Evolutionary conservation across 768 basidiomycete genomes (phyloP).

Genomic region (Mycena amicta): DNA sequence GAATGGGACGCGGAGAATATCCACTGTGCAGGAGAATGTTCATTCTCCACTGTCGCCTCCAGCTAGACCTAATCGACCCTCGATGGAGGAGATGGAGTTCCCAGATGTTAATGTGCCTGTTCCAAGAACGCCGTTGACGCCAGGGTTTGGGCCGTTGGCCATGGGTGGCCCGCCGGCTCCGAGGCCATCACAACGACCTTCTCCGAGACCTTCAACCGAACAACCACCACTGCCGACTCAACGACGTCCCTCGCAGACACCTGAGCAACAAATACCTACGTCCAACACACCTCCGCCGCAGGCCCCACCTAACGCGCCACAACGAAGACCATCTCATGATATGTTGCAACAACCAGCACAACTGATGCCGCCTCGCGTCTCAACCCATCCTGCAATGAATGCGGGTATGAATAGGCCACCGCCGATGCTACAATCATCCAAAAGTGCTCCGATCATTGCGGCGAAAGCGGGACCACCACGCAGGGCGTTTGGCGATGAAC

Average conservation of each 20-base stretch:
- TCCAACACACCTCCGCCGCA: conserved; percentile 2
- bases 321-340: conserved; percentile 5
- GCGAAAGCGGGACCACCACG: conserved; percentile 42
- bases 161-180: background rate
- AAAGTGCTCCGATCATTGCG: conserved; percentile 41
- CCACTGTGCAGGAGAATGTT: conserved; percentile 40
- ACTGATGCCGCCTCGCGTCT: background rate
- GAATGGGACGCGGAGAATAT: conserved; percentile 47
- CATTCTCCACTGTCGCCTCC: conserved; percentile 16
- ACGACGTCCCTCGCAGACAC: background rate
- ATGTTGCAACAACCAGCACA: background rate
- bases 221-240: background rate
- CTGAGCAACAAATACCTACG: background rate
- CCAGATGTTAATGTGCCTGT: conserved; percentile 21
- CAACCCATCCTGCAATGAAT: background rate
- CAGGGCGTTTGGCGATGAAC: conserved; percentile 42
- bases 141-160: background rate
- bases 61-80: conserved; percentile 24
- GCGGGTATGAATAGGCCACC: conserved; percentile 20
- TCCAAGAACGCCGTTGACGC: conserved; percentile 14
- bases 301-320: background rate
- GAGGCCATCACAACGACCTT: conserved; percentile 5
- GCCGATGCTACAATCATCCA: conserved; percentile 22
- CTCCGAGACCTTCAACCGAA: background rate
- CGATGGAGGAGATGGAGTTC: conserved; percentile 25